Evolutionary conservation across 345 rosid species (phyloP).

Genomic region (Acer yangbiense): DNA sequence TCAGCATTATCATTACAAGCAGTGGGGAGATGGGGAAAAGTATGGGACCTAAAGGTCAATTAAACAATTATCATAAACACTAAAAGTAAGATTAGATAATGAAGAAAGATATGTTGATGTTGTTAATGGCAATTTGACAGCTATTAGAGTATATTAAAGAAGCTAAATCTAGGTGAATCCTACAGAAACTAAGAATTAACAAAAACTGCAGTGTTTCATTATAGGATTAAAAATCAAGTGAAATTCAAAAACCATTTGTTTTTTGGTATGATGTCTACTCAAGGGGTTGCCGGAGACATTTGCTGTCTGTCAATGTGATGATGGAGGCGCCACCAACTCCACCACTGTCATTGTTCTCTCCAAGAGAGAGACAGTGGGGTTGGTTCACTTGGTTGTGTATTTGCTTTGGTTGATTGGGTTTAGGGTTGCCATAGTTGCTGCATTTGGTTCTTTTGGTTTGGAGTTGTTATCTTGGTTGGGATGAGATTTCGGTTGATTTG

Average conservation of each 20-base stretch:
- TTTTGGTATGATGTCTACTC: not conserved
- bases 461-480: not conserved
- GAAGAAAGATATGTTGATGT: not conserved
- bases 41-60: conserved; percentile 3
- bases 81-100: not conserved
- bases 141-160: not conserved
- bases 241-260: not conserved
- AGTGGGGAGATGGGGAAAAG: conserved; percentile 17
- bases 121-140: conserved; percentile 9
- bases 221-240: too few species aligned
- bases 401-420: not conserved
- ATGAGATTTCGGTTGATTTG: not conserved
- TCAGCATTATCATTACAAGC: conserved; percentile 12
- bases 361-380: not conserved
- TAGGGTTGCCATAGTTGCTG: not conserved
- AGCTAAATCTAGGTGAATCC: not conserved
- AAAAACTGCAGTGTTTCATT: not conserved
- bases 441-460: not conserved
- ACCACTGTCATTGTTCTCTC: not conserved
- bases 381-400: too few species aligned
- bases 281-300: not conserved
- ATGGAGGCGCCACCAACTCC: not conserved
- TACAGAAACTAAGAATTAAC: not conserved
- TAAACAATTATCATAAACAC: not conserved
- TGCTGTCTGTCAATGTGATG: not conserved